Evolutionary conservation across 2,329 filamentous ascomycete species (phyloP), one percentile per base, ranked within the genome.

Genomic region (Elsinoe perseae): DNA sequence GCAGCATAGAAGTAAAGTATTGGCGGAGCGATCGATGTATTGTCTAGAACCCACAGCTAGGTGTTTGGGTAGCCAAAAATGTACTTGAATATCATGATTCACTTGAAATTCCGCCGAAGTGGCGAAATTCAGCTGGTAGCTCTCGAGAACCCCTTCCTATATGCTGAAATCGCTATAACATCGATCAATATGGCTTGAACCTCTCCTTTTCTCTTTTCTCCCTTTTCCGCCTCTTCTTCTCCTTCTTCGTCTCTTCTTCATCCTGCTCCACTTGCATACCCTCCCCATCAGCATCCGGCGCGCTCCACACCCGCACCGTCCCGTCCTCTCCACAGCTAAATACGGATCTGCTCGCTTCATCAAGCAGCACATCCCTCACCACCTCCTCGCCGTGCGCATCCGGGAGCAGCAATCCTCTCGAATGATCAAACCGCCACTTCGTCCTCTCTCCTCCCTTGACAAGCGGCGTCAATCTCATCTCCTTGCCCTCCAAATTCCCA

Each of bases 311-410:
- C 48, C 71, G 70, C 27, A 78, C 66, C 4, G 64, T 64, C 7
- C 75, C 73, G 60, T 78, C 75, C 64, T 78, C 75, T n/a, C 75
- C 75, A 59, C 73, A 75, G 12, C 70, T 77, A 59, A 72, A 73
- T n/a, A 71, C 57, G 14, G 20, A 56, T 50, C 27, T 57, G 50
- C 52, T 58, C 21, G 30, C 5, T 12, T 14, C 23, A 8, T 23
- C 28, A 25, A 56, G 69, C 42, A 73, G 68, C 6, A 77, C 50
- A 61, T 77, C 75, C 4, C 75, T 64, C 1, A 77, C 73, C 12
- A 78, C 67, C 50, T 78, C 75, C 7, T 75, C 74, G 1, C 74
- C 74, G 60, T 78, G 75, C 2, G 71, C 75, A 5, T 72, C 73
- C 0, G 68, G 63, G 3, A 77, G 64, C 2, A 64, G 60, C 30